These are phyloP conservation scores for Trametes coccinea DNA, from an alignment of 768 basidiomycete species.

Conservation along the genomic window DNA sequence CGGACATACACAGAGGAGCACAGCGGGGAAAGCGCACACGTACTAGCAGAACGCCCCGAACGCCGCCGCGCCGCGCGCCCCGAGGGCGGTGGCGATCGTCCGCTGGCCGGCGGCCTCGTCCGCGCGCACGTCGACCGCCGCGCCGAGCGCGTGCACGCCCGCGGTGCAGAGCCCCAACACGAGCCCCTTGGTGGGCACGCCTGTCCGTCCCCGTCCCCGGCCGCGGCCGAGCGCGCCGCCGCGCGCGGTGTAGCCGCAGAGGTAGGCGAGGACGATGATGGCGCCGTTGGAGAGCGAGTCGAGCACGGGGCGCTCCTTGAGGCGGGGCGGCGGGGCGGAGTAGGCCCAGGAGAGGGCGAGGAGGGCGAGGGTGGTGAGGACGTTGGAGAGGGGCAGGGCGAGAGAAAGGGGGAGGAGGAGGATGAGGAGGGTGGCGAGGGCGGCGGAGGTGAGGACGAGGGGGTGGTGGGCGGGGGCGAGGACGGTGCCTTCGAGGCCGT, in stretches of 20 bases:
- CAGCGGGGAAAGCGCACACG: not conserved
- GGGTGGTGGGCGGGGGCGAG: slow-evolving; percentile 2
- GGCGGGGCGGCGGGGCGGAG: slow-evolving; percentile 12
- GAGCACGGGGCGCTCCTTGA: slow-evolving; percentile 13
- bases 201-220: too few species aligned
- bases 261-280: slow-evolving; percentile 11
- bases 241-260: slow-evolving; percentile 7
- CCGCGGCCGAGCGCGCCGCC: not conserved
- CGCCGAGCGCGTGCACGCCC: slow-evolving; percentile 13
- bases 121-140: slow-evolving; percentile 7
- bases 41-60: slow-evolving; percentile 7
- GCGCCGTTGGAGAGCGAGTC: slow-evolving; percentile 14
- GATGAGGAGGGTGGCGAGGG: not conserved
- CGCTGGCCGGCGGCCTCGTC: slow-evolving; percentile 7
- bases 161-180: slow-evolving; percentile 11
- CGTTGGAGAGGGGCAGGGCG: not conserved
- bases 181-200: not conserved
- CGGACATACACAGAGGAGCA: not conserved
- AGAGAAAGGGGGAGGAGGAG: not conserved
- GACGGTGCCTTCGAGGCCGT: slow-evolving; percentile 15
- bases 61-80: not conserved
- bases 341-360: slow-evolving; percentile 8
- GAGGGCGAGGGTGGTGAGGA: not conserved
- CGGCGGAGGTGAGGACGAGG: not conserved
- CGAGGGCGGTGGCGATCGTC: slow-evolving; percentile 12